Evolutionary conservation across 2,329 filamentous ascomycete species (phyloP).

Genomic region (Aspergillus novoparasiticus): DNA sequence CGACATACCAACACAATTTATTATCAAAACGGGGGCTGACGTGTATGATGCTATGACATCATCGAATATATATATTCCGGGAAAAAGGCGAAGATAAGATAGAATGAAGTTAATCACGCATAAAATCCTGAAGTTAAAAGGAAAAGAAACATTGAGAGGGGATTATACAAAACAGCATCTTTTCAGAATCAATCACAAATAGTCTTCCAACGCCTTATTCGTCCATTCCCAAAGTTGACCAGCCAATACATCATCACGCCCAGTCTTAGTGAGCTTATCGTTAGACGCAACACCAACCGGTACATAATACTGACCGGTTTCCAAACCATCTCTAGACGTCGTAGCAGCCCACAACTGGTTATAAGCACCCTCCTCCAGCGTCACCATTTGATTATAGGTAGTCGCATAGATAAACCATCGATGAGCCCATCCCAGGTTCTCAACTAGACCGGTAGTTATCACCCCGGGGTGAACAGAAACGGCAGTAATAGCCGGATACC

Average conservation of each 20-base stretch:
- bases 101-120: no score
- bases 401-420: slow-evolving; percentile 4
- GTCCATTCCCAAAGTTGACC: slow-evolving; percentile 6
- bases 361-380: slow-evolving; percentile 40
- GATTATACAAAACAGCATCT: not conserved
- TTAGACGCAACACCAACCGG: slow-evolving; percentile 11
- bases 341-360: slow-evolving; percentile 49
- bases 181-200: not conserved
- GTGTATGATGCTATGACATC: no score
- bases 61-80: no score
- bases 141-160: not conserved
- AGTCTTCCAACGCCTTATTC: not conserved
- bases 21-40: no score
- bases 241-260: slow-evolving; percentile 13
- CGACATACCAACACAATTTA: accelerated
- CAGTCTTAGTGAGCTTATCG: slow-evolving; percentile 6
- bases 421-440: slow-evolving; percentile 4
- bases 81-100: no score
- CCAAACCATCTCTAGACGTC: slow-evolving; percentile 23
- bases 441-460: slow-evolving; percentile 39
- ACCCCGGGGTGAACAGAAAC: slow-evolving; percentile 37
- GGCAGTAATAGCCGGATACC: slow-evolving; percentile 23
- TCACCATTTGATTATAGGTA: slow-evolving; percentile 16
- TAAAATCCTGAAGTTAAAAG: not conserved
- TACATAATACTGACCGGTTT: slow-evolving; percentile 14